Evolutionary conservation across 2,329 filamentous ascomycete species (phyloP), one percentile per base, ranked within the genome.

Genomic region (Aspergillus uvarum): DNA sequence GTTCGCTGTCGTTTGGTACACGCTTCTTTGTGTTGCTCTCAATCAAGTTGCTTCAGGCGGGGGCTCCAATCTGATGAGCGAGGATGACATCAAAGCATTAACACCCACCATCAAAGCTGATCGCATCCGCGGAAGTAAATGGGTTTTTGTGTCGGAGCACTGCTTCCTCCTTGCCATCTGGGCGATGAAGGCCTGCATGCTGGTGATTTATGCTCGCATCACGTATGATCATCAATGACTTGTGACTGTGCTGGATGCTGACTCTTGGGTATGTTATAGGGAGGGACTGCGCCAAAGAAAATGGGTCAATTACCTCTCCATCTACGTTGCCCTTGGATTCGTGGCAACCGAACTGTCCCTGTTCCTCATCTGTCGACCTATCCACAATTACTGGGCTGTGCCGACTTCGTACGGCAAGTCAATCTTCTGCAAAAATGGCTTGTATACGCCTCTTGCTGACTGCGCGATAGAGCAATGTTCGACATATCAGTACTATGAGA

Each of bases 91-190:
- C 0, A 67, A 72, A 0, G 62, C 69, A 3, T 73, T 87, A 51
- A 85, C 84, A 0, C 76, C 80, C 0, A 62, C 74, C 0, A 77
- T 77, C 38, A 78, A 81, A 51, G 66, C 63, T 3, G 73, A 78
- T 32, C 76, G 84, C 52, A 69, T 76, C 0, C 74, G 71, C 42
- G 86, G 86, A 11, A 87, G 84, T 50, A 88, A 88, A 77, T 82
- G 85, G 76, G 85, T 87, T 0, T 77, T 87, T 42, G 81, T 87
- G 8, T 82, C 84, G 2, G 86, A 89, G 64, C 79, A 87, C 72
- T 81, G 83, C 67, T 88, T 89, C 76, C 76, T 87, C 19, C 76
- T 85, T n/a, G 71, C 73, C 4, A 70, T 78, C 32, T 86, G 83
- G 82, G 69, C 78, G 16, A 75, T 83, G 63, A 86, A 85, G 63